Conservation (phyloP, 495 filamentous ascomycete genomes). For the Xanthoparmelia taractica region DNA sequence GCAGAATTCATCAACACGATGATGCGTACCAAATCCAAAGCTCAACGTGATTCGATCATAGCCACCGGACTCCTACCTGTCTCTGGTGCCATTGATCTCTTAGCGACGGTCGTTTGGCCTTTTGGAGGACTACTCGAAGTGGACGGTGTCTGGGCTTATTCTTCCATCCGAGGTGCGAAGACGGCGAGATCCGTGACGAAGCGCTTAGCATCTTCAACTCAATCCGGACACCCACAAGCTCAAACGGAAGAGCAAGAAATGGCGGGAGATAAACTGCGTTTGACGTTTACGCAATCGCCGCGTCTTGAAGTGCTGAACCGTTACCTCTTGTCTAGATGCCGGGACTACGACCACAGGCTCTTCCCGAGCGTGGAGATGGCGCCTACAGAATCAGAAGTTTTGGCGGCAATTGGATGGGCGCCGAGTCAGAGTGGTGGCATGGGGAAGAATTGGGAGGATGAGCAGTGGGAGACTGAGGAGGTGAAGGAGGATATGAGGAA, state of each 20-base stretch:
- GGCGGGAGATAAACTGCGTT: slow-evolving; percentile 24
- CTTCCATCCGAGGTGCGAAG: slow-evolving; percentile 33
- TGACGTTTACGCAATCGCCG: slow-evolving; percentile 29
- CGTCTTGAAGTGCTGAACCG: slow-evolving; percentile 27
- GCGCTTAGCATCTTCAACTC: slow-evolving; percentile 23
- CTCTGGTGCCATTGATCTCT: slow-evolving; percentile 31
- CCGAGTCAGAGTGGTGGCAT: slow-evolving; percentile 25
- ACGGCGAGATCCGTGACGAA: slow-evolving; percentile 30
- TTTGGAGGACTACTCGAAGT: slow-evolving; percentile 35
- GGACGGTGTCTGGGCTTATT: slow-evolving; percentile 34
- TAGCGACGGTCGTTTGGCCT: slow-evolving; percentile 32
- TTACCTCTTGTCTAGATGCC: slow-evolving; percentile 29
- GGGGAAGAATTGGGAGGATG: slow-evolving; percentile 34
- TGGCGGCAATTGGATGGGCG: slow-evolving; percentile 37
- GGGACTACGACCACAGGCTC: slow-evolving; percentile 23
- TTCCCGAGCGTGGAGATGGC: slow-evolving; percentile 24
- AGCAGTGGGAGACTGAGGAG: slow-evolving; percentile 34
- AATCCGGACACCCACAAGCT: slow-evolving; percentile 4
- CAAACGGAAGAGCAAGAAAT: slow-evolving; percentile 16
- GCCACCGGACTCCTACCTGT: slow-evolving; percentile 35
- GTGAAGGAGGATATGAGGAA: slow-evolving; percentile 33
- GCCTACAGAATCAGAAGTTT: slow-evolving; percentile 31
- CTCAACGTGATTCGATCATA: slow-evolving; percentile 34
- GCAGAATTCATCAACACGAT: slow-evolving; percentile 34
- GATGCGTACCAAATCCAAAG: slow-evolving; percentile 33